phyloP scores from a whole-genome alignment of 129 eudicot species.

The Gnaphalium uliginosum region DNA sequence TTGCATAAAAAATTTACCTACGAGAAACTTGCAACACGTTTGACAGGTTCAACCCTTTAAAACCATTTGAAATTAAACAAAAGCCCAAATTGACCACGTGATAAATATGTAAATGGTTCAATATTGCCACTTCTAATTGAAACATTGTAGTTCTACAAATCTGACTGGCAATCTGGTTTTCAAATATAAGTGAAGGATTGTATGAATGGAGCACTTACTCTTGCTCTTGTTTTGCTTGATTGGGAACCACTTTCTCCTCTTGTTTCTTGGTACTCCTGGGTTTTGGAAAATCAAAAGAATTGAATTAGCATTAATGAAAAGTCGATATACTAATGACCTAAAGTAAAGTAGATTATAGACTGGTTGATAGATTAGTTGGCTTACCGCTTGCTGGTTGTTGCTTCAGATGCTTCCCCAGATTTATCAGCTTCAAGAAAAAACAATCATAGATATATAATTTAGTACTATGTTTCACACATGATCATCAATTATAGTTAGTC shows the following conservation, averaged over 20 bases:
- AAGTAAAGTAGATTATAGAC: background rate
- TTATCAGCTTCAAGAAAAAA: slow-evolving; percentile 42
- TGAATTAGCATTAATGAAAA: background rate
- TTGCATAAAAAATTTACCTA: background rate
- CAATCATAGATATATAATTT: background rate
- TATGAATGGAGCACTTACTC: slow-evolving; percentile 37
- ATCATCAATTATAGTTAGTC: background rate
- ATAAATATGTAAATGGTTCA: background rate
- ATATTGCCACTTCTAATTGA: background rate
- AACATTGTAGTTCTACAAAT: background rate
- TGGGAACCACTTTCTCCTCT: slow-evolving; percentile 27
- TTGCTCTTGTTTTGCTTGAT: slow-evolving; percentile 36
- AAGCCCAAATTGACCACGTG: background rate
- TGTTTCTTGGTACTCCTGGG: slow-evolving; percentile 39
- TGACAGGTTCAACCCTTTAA: background rate
- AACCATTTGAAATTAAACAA: background rate
- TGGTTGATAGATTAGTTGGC: slow-evolving; percentile 11
- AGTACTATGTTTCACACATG: background rate
- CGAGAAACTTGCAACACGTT: background rate
- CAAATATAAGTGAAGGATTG: background rate
- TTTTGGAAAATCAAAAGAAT: background rate
- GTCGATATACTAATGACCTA: background rate
- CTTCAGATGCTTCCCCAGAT: slow-evolving; percentile 40
- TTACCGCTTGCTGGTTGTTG: slow-evolving; percentile 40
- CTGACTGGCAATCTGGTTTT: background rate